phyloP scores from a whole-genome alignment of 208 protist species.

The Wallacemonas sp. region DNA sequence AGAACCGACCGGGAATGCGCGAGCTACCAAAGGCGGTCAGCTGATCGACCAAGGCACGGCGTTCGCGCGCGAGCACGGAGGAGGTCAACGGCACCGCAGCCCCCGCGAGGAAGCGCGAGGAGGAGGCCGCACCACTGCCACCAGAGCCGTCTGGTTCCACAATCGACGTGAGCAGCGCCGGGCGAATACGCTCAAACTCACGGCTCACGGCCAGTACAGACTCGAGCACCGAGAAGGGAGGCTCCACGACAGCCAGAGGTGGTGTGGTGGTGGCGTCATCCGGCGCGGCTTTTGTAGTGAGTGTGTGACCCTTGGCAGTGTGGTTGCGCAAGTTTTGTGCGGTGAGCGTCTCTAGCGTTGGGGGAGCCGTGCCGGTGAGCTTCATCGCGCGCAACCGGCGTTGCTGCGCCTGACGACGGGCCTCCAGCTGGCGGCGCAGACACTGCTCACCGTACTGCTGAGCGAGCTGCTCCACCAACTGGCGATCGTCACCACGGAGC shows the following conservation, averaged over 20 bases:
- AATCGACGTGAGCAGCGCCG: slow-evolving; percentile 6
- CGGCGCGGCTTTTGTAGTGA: background rate
- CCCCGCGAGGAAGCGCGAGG: background rate
- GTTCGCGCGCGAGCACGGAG: slow-evolving; percentile 28
- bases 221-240: slow-evolving; percentile 68
- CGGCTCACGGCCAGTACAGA: slow-evolving; percentile 72
- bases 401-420: slow-evolving; percentile 11
- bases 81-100: slow-evolving; percentile 11
- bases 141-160: background rate
- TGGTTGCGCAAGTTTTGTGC: background rate
- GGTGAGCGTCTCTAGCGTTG: background rate
- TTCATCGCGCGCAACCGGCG: background rate
- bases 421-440: slow-evolving; percentile 7
- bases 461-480: slow-evolving; percentile 60
- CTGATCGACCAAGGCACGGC: slow-evolving; percentile 41
- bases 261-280: background rate
- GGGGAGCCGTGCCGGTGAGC: background rate
- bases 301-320: background rate
- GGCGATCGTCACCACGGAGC: slow-evolving; percentile 42
- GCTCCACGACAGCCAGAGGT: slow-evolving; percentile 4
- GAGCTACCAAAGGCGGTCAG: slow-evolving; percentile 62
- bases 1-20: slow-evolving; percentile 70
- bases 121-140: background rate
- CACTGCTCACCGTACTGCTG: slow-evolving; percentile 35
- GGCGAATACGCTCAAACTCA: slow-evolving; percentile 70